phyloP scores from a whole-genome alignment of 2,329 filamentous ascomycete genomes.

The Penicillium psychrosexuale region DNA sequence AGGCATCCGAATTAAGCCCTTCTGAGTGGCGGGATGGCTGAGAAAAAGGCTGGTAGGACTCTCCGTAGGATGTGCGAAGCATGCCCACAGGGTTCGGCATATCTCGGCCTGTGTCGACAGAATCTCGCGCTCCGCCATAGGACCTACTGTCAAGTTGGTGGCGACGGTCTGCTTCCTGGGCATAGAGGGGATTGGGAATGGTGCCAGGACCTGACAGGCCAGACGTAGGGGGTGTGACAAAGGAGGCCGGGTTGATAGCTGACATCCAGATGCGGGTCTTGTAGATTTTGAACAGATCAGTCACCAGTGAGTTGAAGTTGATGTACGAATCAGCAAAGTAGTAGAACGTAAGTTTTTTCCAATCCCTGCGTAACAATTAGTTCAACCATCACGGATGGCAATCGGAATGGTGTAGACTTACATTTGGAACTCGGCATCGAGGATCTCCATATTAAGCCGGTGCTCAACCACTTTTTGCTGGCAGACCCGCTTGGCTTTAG shows the following conservation, averaged over 20 bases:
- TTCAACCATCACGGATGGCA: background rate
- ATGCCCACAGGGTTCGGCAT: slow-evolving; percentile 28
- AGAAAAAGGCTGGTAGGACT: slow-evolving; percentile 38
- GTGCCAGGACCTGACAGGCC: slow-evolving; percentile 68
- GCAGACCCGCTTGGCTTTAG: slow-evolving; percentile 93
- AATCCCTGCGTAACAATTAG: slow-evolving; percentile 65
- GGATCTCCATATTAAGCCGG: slow-evolving; percentile 94
- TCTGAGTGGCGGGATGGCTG: slow-evolving; percentile 34
- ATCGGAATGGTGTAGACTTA: slow-evolving; percentile 51
- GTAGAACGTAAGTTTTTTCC: slow-evolving; percentile 98
- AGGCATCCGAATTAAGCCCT: slow-evolving; percentile 35
- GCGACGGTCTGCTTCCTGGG: slow-evolving; percentile 42
- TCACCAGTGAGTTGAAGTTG: slow-evolving; percentile 97
- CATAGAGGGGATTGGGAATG: slow-evolving; percentile 62
- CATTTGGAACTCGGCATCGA: slow-evolving; percentile 98
- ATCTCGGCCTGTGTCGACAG: slow-evolving; percentile 31
- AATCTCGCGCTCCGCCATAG: slow-evolving; percentile 31
- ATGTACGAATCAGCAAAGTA: slow-evolving; percentile 98
- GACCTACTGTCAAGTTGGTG: slow-evolving; percentile 38
- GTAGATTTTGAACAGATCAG: slow-evolving; percentile 98
- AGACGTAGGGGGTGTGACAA: slow-evolving; percentile 69
- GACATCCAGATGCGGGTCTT: slow-evolving; percentile 99
- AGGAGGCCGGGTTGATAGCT: slow-evolving; percentile 95
- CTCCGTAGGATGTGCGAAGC: slow-evolving; percentile 35
- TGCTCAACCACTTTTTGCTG: slow-evolving; percentile 97